These are phyloP conservation scores for Baudoinia panamericana DNA, from an alignment of 495 filamentous ascomycete species.

Conservation along the genomic window DNA sequence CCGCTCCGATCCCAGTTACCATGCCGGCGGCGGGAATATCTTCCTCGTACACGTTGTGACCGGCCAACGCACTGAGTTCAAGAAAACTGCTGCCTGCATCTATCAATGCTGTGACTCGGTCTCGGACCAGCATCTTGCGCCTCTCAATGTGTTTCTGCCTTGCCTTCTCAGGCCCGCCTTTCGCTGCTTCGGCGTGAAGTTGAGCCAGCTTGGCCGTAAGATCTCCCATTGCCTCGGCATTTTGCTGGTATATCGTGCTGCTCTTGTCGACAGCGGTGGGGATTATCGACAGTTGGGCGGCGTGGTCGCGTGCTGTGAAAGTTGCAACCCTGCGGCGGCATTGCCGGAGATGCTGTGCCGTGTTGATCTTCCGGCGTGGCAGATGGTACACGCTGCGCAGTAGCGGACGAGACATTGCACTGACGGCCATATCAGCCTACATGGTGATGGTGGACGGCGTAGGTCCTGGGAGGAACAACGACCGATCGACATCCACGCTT, in stretches of 20 bases:
- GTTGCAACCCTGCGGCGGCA: conserved; percentile 28
- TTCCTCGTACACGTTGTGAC: conserved; percentile 76
- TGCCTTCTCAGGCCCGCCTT: conserved; percentile 71
- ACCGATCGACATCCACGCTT: too few relatives aligned
- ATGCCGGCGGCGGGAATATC: conserved; percentile 82
- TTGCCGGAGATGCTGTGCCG: too few relatives aligned
- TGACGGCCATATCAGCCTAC: conserved; percentile 3
- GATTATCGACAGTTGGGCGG: conserved; percentile 60
- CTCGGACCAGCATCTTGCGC: conserved; percentile 88
- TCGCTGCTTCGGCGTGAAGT: conserved; percentile 56
- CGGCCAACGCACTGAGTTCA: conserved; percentile 78
- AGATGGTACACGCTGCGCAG: neutral
- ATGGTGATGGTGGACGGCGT: too few relatives aligned
- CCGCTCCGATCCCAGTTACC: conserved; percentile 81
- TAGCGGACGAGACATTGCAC: neutral
- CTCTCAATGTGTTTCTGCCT: conserved; percentile 75
- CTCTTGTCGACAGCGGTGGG: conserved; percentile 62
- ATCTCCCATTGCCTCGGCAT: conserved; percentile 63
- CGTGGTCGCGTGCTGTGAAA: conserved; percentile 35
- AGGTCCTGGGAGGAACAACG: too few relatives aligned
- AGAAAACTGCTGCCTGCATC: conserved; percentile 85
- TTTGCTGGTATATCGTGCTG: conserved; percentile 68
- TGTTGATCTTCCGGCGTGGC: conserved; percentile 1
- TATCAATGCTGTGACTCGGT: conserved; percentile 75
- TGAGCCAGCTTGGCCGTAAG: conserved; percentile 50